Conservation (phyloP, 805 yeast genomes). For the Brettanomyces nanus region DNA sequence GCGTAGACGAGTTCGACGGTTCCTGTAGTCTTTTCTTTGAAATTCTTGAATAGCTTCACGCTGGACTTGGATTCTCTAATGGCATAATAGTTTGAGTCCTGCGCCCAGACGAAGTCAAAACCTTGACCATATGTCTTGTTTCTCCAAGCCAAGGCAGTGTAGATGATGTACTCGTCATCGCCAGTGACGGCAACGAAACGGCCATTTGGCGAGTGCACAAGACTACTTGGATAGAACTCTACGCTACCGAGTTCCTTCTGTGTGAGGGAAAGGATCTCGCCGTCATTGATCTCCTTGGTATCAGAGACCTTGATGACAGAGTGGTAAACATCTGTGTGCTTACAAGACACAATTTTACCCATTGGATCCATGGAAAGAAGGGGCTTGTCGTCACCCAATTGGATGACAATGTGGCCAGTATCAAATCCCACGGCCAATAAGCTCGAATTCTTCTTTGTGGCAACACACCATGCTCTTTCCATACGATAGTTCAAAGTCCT, state of each 20-base stretch:
- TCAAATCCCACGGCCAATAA: constrained; percentile 90
- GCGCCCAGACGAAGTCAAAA: constrained; percentile 89
- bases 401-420: constrained; percentile 82
- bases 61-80: constrained; percentile 59
- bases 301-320: constrained; percentile 65
- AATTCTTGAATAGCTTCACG: constrained; percentile 72
- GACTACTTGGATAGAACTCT: constrained; percentile 83
- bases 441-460: constrained; percentile 65
- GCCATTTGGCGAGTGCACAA: constrained; percentile 94
- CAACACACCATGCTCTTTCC: constrained; percentile 96
- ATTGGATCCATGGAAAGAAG: constrained; percentile 85
- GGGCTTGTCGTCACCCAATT: constrained; percentile 92
- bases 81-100: constrained; percentile 82
- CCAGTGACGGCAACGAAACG: constrained; percentile 95
- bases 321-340: constrained; percentile 82
- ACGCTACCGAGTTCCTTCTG: constrained; percentile 91
- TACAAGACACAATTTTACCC: constrained; percentile 88
- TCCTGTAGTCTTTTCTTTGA: constrained; percentile 65
- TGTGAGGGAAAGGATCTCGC: constrained; percentile 67
- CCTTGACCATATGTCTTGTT: constrained; percentile 89
- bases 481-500: constrained; percentile 84
- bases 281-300: constrained; percentile 58
- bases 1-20: constrained; percentile 59
- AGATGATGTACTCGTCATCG: constrained; percentile 94
- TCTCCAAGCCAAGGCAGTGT: constrained; percentile 97